These are phyloP conservation scores for Prunella vulgaris DNA, from an alignment of 257 asterid species.

Conservation along the genomic window DNA sequence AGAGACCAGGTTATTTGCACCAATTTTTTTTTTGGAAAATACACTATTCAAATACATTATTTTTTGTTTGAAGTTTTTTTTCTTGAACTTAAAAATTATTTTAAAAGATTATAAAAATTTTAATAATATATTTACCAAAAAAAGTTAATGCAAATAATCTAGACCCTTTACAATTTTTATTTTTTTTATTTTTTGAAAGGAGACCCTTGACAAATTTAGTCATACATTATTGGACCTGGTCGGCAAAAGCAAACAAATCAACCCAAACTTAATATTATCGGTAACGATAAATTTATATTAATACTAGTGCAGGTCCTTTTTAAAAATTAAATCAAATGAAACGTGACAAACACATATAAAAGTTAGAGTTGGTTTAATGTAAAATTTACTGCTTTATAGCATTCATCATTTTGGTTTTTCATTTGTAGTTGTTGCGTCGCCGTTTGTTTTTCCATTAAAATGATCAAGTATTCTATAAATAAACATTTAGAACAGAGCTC, in stretches of 20 bases:
- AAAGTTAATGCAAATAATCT: no score
- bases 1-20: no score
- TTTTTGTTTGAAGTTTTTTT: no score
- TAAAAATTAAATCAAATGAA: background rate
- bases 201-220: no score
- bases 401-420: background rate
- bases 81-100: no score
- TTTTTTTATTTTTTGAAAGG: no score
- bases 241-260: background rate
- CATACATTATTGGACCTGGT: background rate
- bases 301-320: background rate
- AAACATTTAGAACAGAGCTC: background rate
- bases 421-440: background rate
- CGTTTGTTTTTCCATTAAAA: background rate
- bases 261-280: slow-evolving; percentile 1
- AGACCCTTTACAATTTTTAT: no score
- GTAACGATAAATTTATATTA: background rate
- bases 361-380: background rate
- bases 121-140: no score
- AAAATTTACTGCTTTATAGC: background rate
- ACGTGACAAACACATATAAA: background rate
- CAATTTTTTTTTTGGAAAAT: no score
- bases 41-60: no score
- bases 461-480: background rate
- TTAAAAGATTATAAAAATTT: no score